Evolutionary conservation across 331 rosid species (phyloP).

Genomic region (Prunus yedoensis): DNA sequence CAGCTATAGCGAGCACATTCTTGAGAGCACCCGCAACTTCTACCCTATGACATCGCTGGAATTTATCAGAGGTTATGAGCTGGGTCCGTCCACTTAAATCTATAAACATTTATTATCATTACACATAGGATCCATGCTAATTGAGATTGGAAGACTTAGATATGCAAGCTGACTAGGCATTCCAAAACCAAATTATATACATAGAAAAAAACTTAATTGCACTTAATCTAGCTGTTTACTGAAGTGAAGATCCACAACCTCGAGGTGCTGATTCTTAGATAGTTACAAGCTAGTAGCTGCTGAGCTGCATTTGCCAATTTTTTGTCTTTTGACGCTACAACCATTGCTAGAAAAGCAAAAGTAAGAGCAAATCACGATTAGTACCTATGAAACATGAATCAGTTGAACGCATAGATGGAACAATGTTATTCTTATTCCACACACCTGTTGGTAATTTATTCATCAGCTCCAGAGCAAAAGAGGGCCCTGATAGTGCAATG

Average conservation of each 20-base stretch:
- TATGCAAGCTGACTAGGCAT: slow-evolving; percentile 3
- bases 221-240: slow-evolving; percentile 12
- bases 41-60: slow-evolving; percentile 97
- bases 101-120: background rate
- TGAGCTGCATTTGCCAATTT: slow-evolving; percentile 81
- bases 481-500: slow-evolving; percentile 91
- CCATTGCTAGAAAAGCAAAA: slow-evolving; percentile 67
- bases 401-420: background rate
- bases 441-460: slow-evolving; percentile 90
- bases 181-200: background rate
- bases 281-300: slow-evolving; percentile 73
- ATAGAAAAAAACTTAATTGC: background rate
- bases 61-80: slow-evolving; percentile 82
- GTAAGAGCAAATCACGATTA: slow-evolving; percentile 7
- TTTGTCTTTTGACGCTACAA: slow-evolving; percentile 87
- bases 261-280: slow-evolving; percentile 92
- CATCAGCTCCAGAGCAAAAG: slow-evolving; percentile 86
- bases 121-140: background rate
- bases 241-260: slow-evolving; percentile 54
- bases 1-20: slow-evolving; percentile 94
- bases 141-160: background rate
- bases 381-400: slow-evolving; percentile 10
- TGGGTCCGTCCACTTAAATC: slow-evolving; percentile 16
- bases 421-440: background rate
- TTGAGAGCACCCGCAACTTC: slow-evolving; percentile 96